Percentiles rank a stretch among this genome's conserved stretches.
Evolutionary conservation across 805 yeast genomes (phyloP).

Genomic region (Debaryomyces prosopidis): DNA sequence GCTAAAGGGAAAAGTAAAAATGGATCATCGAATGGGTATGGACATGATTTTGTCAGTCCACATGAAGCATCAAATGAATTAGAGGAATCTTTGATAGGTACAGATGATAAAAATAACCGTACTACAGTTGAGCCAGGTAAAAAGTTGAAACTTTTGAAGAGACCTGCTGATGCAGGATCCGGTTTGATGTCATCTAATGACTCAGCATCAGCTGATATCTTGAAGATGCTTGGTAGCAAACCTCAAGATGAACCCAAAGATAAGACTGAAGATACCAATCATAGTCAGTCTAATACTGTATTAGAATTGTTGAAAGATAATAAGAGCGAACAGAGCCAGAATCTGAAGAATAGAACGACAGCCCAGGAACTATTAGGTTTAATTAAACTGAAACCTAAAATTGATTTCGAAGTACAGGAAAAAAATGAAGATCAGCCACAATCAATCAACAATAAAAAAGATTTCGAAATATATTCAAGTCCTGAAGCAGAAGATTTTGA

Average conservation of each 20-base stretch:
- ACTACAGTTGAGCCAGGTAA: slow-evolving; percentile 17
- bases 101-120: slow-evolving; percentile 4
- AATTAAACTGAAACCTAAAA: slow-evolving; percentile 10
- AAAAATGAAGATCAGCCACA: too few relatives aligned
- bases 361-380: slow-evolving; percentile 16
- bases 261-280: background rate
- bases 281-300: slow-evolving; percentile 16
- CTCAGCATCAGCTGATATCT: slow-evolving; percentile 2
- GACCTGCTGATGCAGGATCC: slow-evolving; percentile 9
- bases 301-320: slow-evolving; percentile 12
- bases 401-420: too few relatives aligned
- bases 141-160: slow-evolving; percentile 30
- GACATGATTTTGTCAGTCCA: slow-evolving; percentile 2
- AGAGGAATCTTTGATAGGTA: slow-evolving; percentile 16
- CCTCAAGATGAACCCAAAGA: background rate
- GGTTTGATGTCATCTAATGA: background rate
- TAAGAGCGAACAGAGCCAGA: background rate
- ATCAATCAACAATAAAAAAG: too few relatives aligned
- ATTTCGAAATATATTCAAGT: too few relatives aligned
- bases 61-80: slow-evolving; percentile 26
- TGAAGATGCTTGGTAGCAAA: slow-evolving; percentile 1
- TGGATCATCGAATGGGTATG: background rate
- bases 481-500: slow-evolving; percentile 20
- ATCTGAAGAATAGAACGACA: background rate
- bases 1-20: background rate